Base-by-base conservation (phyloP, 331 rosid genomes). In the Quercus tomentella region DNA sequence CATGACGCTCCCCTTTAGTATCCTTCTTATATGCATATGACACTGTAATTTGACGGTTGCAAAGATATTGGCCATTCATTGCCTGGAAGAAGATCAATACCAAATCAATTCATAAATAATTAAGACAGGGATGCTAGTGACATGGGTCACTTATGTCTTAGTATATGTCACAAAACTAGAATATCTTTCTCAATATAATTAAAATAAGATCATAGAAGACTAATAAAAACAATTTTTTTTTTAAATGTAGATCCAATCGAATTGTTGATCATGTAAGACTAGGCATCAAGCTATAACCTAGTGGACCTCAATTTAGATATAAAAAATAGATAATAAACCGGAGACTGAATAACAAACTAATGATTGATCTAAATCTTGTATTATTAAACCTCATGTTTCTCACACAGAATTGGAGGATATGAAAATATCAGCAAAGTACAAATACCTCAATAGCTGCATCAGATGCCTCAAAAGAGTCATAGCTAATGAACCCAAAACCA, bases 11-110 rank as follows among this genome's bases (percentile, higher is more conserved):
- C 70, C 96, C 97, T 81, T 91, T 91, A 1, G 97, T 92, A 83
- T 92, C 97, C 80, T 88, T 96, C 91, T 96, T 96, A 60, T 96
- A 96, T 45, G 99, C 99, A 81, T 96, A 96, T n/a, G 99, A 96
- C 55, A 96, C 99, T 37, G 98, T 91, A 84, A 96, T 93, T 85
- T 96, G 99, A 73, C 98, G 98, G 76, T 96, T 96, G 90, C 99
- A 96, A 43, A 96, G 94, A 87, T 96, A 96, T 52, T 96, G 99
- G 21, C 98, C 98, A 80, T 87, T 96, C 99, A 96, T 96, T 69
- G 99, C 97, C 99, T 93, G 69, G 21, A 80, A 77, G 88, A 83
- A 88, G 84, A 77, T 77, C 89, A 9, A 88, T 86, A 14, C 87
- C 92, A 62, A 86, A 88, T 67, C 72, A 67, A 67, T 51, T 67